phyloP scores from a whole-genome alignment of 345 rosid species.

The Pugionium cornutum region DNA sequence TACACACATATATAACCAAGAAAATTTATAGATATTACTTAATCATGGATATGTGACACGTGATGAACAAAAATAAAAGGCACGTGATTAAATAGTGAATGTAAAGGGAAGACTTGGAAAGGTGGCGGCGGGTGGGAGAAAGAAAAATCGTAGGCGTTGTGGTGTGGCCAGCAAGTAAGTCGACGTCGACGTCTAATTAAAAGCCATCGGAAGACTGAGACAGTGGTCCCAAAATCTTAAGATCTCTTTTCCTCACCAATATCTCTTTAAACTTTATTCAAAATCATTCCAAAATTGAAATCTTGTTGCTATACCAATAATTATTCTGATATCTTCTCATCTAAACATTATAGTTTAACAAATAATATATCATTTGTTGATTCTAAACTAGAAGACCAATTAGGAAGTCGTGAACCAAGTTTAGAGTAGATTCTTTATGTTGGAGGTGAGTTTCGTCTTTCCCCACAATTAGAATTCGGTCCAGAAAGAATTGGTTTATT shows the following conservation, averaged over 20 bases:
- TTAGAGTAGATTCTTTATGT: no score
- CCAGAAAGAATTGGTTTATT: no score
- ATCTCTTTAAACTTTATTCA: conserved; percentile 10
- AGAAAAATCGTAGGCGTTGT: conserved; percentile 12
- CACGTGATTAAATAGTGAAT: conserved; percentile 32
- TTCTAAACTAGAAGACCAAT: no score
- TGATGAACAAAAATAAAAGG: conserved; percentile 14
- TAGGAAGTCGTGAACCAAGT: no score
- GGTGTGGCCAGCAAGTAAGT: conserved; percentile 33
- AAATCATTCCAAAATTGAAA: conserved; percentile 16
- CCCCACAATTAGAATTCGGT: no score
- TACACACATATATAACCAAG: no score
- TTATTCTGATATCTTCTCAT: neutral
- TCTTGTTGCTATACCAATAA: conserved; percentile 1
- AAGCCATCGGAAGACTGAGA: conserved; percentile 28
- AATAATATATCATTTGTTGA: no score
- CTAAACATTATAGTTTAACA: no score
- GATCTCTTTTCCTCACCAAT: conserved; percentile 23
- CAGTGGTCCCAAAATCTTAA: conserved; percentile 38
- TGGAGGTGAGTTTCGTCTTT: no score
- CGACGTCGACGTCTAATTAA: conserved; percentile 22
- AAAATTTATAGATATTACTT: no score
- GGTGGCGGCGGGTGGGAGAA: conserved; percentile 32
- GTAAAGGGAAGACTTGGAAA: conserved; percentile 2
- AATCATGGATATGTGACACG: conserved; percentile 4